Evolutionary conservation across 169 alveolate genomes (phyloP), one percentile per base, ranked within the genome.

Genomic region (Toxoplasma gondii): DNA sequence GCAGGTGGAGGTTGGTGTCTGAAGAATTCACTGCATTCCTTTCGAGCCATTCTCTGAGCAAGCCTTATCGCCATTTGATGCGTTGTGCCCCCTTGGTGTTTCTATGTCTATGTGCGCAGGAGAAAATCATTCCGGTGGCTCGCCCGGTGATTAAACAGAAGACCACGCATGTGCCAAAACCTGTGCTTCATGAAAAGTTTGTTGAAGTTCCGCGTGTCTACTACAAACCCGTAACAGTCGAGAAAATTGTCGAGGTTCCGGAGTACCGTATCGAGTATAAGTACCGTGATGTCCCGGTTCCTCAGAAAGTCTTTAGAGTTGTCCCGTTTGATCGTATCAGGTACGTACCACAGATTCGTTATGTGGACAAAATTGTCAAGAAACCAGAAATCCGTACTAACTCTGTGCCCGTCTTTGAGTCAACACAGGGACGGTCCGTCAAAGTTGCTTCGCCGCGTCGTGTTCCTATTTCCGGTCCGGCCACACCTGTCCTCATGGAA

Each of bases 121-220:
- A 91, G 70, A 88, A 74, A 49, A 44, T 91, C 44, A 54, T 91
- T 36, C 94, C 94, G 10, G 94, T 91, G 39, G 82, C 94, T 19
- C 78, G 80, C 81, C 94, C 94, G 29, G 94, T 91, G 82, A 39
- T 80, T 7, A 80, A 91, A 84, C 90, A 91, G 69, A 88, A 88
- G 41, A 58, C 38, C 29, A 58, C 84, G 22, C 64, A 78, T 17
- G 80, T 92, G 54, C 92, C 86, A 19, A 39, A 70, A 1, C 92
- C 91, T 44, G 87, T 82, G 70, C 24, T 41, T n/a, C 84, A 69
- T 10, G 94, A 83, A 54, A 82, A 92, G 38, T 49, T 44, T 31
- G 92, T 92, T 27, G 94, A 92, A 34, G 91, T 92, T 0, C 94
- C 94, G 27, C 69, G 92, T 31, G 54, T 38, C 22, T 67, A 49